Conservation (phyloP, 2,329 filamentous ascomycete genomes). For the Colletotrichum trifolii region DNA sequence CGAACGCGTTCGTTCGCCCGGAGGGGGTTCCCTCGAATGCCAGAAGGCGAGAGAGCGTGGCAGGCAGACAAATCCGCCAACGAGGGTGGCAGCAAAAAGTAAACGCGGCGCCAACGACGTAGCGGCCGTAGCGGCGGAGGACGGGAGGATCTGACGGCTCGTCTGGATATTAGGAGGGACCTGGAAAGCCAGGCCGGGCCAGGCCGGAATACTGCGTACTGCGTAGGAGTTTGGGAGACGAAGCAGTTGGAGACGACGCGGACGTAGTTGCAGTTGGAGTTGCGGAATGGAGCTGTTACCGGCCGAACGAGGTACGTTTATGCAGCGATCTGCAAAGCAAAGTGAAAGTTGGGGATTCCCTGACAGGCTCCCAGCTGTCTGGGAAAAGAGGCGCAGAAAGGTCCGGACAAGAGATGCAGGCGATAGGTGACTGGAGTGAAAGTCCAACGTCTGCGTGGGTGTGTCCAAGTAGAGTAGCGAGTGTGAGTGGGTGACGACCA, state of each 20-base stretch:
- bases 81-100: constrained; percentile 2
- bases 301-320: constrained; percentile 32
- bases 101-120: constrained; percentile 18
- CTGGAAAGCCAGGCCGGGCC: background rate
- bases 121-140: constrained; percentile 19
- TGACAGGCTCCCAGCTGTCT: constrained; percentile 28
- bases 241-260: background rate
- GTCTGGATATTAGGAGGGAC: constrained; percentile 1
- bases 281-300: constrained; percentile 4
- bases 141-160: constrained; percentile 19
- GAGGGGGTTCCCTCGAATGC: constrained; percentile 9
- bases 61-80: constrained; percentile 5
- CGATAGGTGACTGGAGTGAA: constrained; percentile 29
- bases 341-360: constrained; percentile 28
- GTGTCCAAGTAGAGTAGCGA: background rate
- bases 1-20: constrained; percentile 13
- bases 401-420: constrained; percentile 30
- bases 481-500: constrained; percentile 27
- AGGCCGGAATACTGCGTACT: too few relatives aligned
- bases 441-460: constrained; percentile 28
- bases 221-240: background rate
- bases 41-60: constrained; percentile 19
- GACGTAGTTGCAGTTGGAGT: constrained; percentile 12
- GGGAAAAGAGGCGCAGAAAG: constrained; percentile 32
- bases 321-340: constrained; percentile 34